Conservation (phyloP, 192 early-diverging fungal genomes). For the Thoreauomyces humboldtii region DNA sequence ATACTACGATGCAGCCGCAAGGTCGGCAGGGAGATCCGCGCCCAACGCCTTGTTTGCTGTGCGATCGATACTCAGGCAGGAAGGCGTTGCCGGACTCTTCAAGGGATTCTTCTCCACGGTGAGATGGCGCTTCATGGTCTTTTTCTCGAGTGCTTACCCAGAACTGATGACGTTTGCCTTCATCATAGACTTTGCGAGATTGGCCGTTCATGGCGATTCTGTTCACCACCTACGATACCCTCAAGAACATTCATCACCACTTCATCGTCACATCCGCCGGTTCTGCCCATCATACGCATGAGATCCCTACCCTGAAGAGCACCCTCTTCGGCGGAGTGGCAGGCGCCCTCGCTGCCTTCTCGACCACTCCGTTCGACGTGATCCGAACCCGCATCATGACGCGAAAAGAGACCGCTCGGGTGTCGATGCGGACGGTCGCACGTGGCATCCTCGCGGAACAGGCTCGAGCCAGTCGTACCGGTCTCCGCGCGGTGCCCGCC, state of each 20-base stretch:
- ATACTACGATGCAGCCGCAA: slow-evolving; percentile 39
- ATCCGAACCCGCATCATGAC: slow-evolving; percentile 71
- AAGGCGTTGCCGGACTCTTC: slow-evolving; percentile 66
- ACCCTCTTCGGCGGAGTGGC: slow-evolving; percentile 72
- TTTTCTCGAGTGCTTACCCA: no score
- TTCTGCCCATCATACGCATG: not conserved
- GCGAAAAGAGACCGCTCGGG: slow-evolving; percentile 29
- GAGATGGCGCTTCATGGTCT: no score
- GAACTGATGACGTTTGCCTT: no score
- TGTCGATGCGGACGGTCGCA: slow-evolving; percentile 9
- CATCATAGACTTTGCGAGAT: slow-evolving; percentile 67
- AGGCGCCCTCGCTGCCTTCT: slow-evolving; percentile 69
- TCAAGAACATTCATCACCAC: slow-evolving; percentile 65
- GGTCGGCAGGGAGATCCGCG: not conserved
- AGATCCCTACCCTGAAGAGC: slow-evolving; percentile 62
- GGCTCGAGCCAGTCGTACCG: not conserved
- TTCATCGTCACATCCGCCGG: slow-evolving; percentile 28
- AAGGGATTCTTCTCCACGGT: slow-evolving; percentile 68
- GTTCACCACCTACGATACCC: slow-evolving; percentile 71
- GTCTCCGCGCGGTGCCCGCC: slow-evolving; percentile 31
- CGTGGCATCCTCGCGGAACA: slow-evolving; percentile 30
- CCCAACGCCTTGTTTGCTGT: slow-evolving; percentile 30
- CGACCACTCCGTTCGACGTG: slow-evolving; percentile 75
- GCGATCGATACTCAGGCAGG: slow-evolving; percentile 48
- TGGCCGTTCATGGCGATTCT: slow-evolving; percentile 79